A percentile compares a stretch with the other conserved stretches of the same genome.
These are phyloP conservation scores for Pseudogymnoascus sp. DNA, from an alignment of 2,329 filamentous ascomycete genomes.

Conservation along the genomic window DNA sequence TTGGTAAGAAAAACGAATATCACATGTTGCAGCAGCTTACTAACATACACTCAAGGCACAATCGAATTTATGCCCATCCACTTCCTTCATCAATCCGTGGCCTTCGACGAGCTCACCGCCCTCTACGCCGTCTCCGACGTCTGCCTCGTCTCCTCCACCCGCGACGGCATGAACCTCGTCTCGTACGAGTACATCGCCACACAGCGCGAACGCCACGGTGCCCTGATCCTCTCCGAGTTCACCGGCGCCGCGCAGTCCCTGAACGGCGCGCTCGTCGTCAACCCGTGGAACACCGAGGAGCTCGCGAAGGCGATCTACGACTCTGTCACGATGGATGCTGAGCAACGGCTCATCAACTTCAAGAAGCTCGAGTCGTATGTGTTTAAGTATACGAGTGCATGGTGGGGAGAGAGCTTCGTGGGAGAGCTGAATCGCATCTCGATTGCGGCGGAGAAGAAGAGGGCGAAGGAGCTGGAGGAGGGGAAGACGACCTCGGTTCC, in stretches of 20 bases:
- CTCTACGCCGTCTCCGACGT: conserved; percentile 89
- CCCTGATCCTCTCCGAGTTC: conserved; percentile 94
- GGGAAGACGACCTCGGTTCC: neutral
- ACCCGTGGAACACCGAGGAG: conserved; percentile 98
- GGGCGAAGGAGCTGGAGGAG: conserved; percentile 7
- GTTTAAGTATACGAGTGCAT: conserved; percentile 93
- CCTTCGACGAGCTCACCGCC: conserved; percentile 88
- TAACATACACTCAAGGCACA: conserved; percentile 47
- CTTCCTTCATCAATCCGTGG: conserved; percentile 93
- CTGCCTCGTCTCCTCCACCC: conserved; percentile 86
- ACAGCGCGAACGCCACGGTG: conserved; percentile 81
- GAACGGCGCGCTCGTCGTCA: conserved; percentile 88
- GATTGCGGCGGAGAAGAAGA: conserved; percentile 26
- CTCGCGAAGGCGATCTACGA: conserved; percentile 88
- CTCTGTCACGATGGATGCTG: conserved; percentile 90
- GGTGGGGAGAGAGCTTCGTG: conserved; percentile 94
- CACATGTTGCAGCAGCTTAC: conserved; percentile 12
- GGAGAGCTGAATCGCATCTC: conserved; percentile 54
- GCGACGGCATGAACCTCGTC: conserved; percentile 97
- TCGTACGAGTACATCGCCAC: conserved; percentile 97
- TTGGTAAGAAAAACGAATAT: conserved; percentile 43
- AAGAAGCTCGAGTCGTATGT: conserved; percentile 90
- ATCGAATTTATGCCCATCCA: conserved; percentile 99
- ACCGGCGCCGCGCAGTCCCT: conserved; percentile 91
- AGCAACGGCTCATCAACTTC: conserved; percentile 80